These are phyloP conservation scores for Plasmopara muralis DNA, from an alignment of 352 stramenopile species.

Conservation along the genomic window DNA sequence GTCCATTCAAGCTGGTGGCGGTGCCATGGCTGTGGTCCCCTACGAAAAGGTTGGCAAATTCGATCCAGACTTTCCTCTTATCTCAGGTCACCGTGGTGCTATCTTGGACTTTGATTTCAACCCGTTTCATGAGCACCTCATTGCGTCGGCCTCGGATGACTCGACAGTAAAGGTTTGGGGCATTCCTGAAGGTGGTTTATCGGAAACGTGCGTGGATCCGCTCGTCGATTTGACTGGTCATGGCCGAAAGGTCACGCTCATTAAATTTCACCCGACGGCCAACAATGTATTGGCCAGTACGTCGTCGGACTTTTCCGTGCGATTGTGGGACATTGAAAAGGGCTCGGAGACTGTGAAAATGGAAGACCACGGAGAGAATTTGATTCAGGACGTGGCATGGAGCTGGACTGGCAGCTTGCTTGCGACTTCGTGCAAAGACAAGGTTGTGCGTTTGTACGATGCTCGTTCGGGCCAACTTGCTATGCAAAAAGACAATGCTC, in stretches of 20 bases:
- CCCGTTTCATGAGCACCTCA: conserved; percentile 94
- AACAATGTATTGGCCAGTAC: conserved; percentile 96
- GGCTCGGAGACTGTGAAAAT: conserved; percentile 88
- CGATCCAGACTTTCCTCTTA: conserved; percentile 89
- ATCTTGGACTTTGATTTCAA: conserved; percentile 99
- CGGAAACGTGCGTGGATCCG: conserved; percentile 91
- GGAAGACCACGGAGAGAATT: conserved; percentile 72
- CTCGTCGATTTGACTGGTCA: conserved; percentile 96
- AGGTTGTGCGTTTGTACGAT: conserved; percentile 96
- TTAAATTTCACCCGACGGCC: conserved; percentile 97
- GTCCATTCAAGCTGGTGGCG: conserved; percentile 84
- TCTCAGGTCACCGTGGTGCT: conserved; percentile 92
- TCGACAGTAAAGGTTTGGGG: conserved; percentile 97
- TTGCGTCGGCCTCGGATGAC: conserved; percentile 96
- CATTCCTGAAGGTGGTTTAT: conserved; percentile 92
- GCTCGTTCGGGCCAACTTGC: conserved; percentile 80
- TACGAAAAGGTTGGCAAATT: conserved; percentile 95
- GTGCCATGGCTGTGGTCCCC: conserved; percentile 90
- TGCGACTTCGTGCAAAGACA: conserved; percentile 97
- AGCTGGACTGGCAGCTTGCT: conserved; percentile 94
- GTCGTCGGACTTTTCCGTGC: conserved; percentile 94
- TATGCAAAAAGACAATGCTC: conserved; percentile 83
- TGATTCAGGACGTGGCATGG: conserved; percentile 98
- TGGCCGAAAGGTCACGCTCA: conserved; percentile 94
- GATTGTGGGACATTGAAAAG: conserved; percentile 99